phyloP scores from a whole-genome alignment of 2,329 filamentous ascomycete genomes.

The Neonectria hederae region DNA sequence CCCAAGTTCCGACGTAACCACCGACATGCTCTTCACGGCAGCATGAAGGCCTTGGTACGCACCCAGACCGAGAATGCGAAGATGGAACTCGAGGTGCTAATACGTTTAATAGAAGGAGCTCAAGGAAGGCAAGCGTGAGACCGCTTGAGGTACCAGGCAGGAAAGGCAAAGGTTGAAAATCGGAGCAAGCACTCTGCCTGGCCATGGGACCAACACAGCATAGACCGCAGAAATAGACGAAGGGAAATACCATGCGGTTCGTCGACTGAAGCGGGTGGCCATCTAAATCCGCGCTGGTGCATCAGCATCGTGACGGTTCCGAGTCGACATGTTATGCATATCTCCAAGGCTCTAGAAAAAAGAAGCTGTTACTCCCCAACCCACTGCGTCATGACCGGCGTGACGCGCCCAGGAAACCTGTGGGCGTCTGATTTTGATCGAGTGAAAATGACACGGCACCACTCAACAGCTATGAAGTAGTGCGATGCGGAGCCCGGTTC shows the following conservation, averaged over 20 bases:
- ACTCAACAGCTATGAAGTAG: not conserved
- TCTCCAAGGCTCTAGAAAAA: slow-evolving; percentile 26
- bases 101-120: slow-evolving; percentile 82
- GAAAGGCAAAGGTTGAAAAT: slow-evolving; percentile 36
- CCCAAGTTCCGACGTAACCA: slow-evolving; percentile 99
- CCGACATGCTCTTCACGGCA: slow-evolving; percentile 99
- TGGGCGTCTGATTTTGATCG: not conserved
- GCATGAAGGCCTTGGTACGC: slow-evolving; percentile 94
- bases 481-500: not conserved
- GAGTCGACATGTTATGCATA: slow-evolving; percentile 34
- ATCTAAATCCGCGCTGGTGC: slow-evolving; percentile 24
- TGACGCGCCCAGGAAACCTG: not conserved
- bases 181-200: slow-evolving; percentile 36
- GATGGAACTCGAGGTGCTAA: slow-evolving; percentile 42
- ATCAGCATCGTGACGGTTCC: slow-evolving; percentile 32
- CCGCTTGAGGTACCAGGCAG: slow-evolving; percentile 66
- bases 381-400: not conserved
- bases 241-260: slow-evolving; percentile 37
- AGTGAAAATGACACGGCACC: not conserved
- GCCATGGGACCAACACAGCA: slow-evolving; percentile 36
- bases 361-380: slow-evolving; percentile 4
- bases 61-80: slow-evolving; percentile 11
- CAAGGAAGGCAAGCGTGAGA: slow-evolving; percentile 93
- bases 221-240: slow-evolving; percentile 40
- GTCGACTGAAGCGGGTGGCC: slow-evolving; percentile 32